These are phyloP conservation scores for Linderniella brevidens DNA, from an alignment of 257 asterid genomes.

Conservation along the genomic window DNA sequence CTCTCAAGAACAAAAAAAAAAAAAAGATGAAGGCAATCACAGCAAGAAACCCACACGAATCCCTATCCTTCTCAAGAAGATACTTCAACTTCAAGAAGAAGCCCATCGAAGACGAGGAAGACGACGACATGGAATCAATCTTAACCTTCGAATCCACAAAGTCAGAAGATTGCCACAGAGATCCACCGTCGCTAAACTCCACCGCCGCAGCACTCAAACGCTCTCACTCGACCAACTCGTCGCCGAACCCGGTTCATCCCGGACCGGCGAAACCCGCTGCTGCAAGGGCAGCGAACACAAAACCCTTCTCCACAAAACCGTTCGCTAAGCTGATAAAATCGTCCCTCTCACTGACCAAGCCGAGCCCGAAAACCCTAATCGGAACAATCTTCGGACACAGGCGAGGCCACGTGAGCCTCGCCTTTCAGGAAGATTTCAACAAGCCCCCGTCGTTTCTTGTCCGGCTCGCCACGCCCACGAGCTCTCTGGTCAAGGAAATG, in stretches of 20 bases:
- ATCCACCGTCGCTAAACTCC: conserved; percentile 3
- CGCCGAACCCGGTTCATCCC: no score
- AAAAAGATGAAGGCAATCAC: conserved; percentile 43
- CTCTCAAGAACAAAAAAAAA: not conserved
- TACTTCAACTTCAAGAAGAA: conserved; percentile 62
- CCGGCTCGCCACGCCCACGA: conserved; percentile 61
- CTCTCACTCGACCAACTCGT: conserved; percentile 12
- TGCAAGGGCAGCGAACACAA: no score
- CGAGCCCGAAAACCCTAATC: conserved; percentile 13
- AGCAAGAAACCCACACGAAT: conserved; percentile 48
- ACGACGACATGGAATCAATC: conserved; percentile 41
- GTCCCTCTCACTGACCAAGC: no score
- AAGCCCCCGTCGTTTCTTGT: conserved; percentile 46
- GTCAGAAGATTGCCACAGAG: conserved; percentile 4
- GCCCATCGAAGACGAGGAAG: conserved; percentile 19
- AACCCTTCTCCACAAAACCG: no score
- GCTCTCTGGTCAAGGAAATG: conserved; percentile 65
- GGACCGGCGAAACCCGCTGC: no score
- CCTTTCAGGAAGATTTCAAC: conserved; percentile 59
- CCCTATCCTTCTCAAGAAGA: conserved; percentile 78
- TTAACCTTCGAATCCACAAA: conserved; percentile 18
- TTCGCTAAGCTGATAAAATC: no score
- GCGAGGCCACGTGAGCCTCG: conserved; percentile 68
- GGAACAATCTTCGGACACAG: conserved; percentile 79
- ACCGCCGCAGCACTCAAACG: conserved; percentile 22